phyloP scores from a whole-genome alignment of 2,329 filamentous ascomycete genomes.

The Tolypocladium inflatum region DNA sequence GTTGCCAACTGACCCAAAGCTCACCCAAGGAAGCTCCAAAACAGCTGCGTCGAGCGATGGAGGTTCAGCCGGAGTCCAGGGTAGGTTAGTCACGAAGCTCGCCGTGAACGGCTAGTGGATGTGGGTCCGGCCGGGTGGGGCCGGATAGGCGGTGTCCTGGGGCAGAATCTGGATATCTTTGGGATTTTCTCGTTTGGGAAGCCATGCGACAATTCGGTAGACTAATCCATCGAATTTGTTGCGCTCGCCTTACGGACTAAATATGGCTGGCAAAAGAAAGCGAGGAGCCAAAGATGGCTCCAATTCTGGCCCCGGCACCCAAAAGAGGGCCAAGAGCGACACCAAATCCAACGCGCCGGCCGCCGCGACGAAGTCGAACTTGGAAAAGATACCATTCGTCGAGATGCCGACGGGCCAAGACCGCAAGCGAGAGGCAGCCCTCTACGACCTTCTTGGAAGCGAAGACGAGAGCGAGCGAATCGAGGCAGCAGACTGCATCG shows the following conservation, averaged over 20 bases:
- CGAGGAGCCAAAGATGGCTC: slow-evolving; percentile 21
- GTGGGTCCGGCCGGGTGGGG: not conserved
- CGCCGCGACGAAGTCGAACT: slow-evolving; percentile 13
- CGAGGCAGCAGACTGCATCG: slow-evolving; percentile 47
- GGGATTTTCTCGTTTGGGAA: not conserved
- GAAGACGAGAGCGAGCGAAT: slow-evolving; percentile 48
- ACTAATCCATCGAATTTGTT: not conserved
- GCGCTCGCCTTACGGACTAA: slow-evolving; percentile 1
- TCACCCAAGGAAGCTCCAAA: not conserved
- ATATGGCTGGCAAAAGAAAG: slow-evolving; percentile 26
- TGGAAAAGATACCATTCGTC: slow-evolving; percentile 35
- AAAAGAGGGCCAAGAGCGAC: slow-evolving; percentile 23
- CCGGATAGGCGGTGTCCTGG: not conserved
- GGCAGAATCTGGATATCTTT: not conserved
- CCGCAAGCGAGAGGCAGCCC: slow-evolving; percentile 44
- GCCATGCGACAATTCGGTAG: not conserved
- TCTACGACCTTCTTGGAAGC: slow-evolving; percentile 54
- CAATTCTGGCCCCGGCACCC: slow-evolving; percentile 12
- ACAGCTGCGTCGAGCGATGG: not conserved
- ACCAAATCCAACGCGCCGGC: slow-evolving; percentile 9
- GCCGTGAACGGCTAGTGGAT: not conserved
- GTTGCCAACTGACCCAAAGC: not conserved
- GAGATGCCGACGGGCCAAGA: slow-evolving; percentile 43
- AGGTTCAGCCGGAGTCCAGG: not conserved
- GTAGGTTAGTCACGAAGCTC: not conserved